Base-by-base conservation (phyloP, 768 basidiomycete genomes). In the Serendipita indica region DNA sequence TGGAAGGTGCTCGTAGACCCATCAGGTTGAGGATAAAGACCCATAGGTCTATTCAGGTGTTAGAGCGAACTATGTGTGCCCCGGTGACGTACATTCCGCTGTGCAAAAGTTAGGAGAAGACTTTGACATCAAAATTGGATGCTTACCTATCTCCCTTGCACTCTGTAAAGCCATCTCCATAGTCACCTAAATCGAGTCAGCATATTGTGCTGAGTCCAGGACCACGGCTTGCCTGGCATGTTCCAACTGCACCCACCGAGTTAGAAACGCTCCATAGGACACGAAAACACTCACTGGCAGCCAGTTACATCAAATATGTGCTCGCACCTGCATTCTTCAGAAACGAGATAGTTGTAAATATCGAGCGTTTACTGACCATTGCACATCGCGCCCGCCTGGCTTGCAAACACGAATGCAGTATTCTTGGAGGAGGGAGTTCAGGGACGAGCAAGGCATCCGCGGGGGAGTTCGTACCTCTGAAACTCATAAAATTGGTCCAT, bases 401-500 rank as follows among this genome's bases (percentile, higher is more conserved):
- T 69, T 67, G 64, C 70, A 71, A 1, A 63, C 66, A 63, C 69
- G 69, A 54, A 65, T 58, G 68, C 69, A 70, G 65, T 67, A 68
- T 18, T 49, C 33, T 43, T 7, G n/a, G 3, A 4, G 27, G 3
- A n/a, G 4, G n/a, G n/a, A 43, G 41, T 4, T n/a, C n/a, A 4
- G n/a, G n/a, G n/a, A n/a, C n/a, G n/a, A n/a, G n/a, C n/a, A n/a
- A n/a, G 41, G 12, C 18, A 13, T 25, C 2, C 41, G 27, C 18
- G 27, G 16, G 18, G 35, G 18, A 39, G 18, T 25, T 18, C 41
- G 12, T n/a, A 43, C 41, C 18, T 18, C 30, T 54, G 10, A 33
- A 20, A 28, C 49, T 54, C 60, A 66, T 65, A 60, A 68, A 68
- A 63, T 66, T 64, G 2, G 49, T 54, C 49, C 49, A 54, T 54